These are phyloP conservation scores for Rhizopogon vesiculosus DNA, from an alignment of 768 basidiomycete species.

Conservation along the genomic window DNA sequence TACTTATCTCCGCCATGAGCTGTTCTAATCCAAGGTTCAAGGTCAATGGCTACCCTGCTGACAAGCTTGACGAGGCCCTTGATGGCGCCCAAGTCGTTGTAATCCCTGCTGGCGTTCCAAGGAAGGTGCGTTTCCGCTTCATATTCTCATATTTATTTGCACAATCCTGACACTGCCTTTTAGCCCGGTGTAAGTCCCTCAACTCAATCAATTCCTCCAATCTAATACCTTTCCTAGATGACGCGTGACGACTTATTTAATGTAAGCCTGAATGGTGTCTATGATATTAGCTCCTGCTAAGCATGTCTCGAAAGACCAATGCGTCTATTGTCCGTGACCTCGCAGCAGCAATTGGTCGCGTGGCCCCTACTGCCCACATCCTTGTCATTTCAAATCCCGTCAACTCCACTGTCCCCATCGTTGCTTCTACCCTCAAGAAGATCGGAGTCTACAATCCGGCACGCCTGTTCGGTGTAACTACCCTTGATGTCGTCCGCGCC, in stretches of 20 bases:
- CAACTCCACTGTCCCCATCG: slow-evolving; percentile 97
- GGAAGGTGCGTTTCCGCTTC: slow-evolving; percentile 62
- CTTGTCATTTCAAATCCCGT: slow-evolving; percentile 99
- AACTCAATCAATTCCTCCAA: slow-evolving; percentile 1
- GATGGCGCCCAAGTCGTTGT: slow-evolving; percentile 90
- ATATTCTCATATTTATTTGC: not conserved
- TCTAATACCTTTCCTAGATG: slow-evolving; percentile 57
- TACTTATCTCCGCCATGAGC: not conserved
- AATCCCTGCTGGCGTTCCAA: slow-evolving; percentile 98
- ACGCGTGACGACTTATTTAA: slow-evolving; percentile 97
- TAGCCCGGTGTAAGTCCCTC: slow-evolving; percentile 75
- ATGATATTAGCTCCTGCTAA: not conserved
- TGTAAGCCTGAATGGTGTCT: slow-evolving; percentile 39
- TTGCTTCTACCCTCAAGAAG: slow-evolving; percentile 86
- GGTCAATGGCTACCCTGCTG: slow-evolving; percentile 79
- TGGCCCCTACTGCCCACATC: slow-evolving; percentile 87
- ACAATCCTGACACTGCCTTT: slow-evolving; percentile 23
- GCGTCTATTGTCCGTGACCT: slow-evolving; percentile 97
- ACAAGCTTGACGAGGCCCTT: slow-evolving; percentile 86
- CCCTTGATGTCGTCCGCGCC: slow-evolving; percentile 96
- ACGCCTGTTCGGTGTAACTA: slow-evolving; percentile 93
- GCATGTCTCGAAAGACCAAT: slow-evolving; percentile 61
- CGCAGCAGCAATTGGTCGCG: slow-evolving; percentile 80
- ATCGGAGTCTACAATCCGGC: slow-evolving; percentile 89
- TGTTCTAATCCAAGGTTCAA: slow-evolving; percentile 20